phyloP scores from a whole-genome alignment of 2,329 filamentous ascomycete genomes.

The Aschersonia sp. region DNA sequence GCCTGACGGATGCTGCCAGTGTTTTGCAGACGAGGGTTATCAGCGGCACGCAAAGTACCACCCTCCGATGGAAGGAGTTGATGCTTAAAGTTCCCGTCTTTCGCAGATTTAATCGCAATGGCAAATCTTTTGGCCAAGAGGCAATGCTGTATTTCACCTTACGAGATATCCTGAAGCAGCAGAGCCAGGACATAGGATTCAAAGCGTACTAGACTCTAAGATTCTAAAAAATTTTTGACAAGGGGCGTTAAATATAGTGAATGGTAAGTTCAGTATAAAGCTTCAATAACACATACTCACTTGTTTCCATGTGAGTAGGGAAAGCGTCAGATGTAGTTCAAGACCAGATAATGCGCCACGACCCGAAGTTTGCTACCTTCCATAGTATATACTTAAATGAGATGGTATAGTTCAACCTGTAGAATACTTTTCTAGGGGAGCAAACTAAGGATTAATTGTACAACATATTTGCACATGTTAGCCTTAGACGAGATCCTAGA shows the following conservation, averaged over 20 bases:
- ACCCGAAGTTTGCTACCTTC: conserved; percentile 14
- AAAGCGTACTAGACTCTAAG: conserved; percentile 7
- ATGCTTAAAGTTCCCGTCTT: conserved; percentile 14
- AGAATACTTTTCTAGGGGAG: conserved; percentile 13
- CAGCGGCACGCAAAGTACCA: conserved; percentile 7
- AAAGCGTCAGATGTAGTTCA: conserved; percentile 11
- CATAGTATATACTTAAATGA: conserved; percentile 13
- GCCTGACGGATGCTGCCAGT: conserved; percentile 7
- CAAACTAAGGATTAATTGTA: conserved; percentile 6
- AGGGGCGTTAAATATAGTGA: conserved; percentile 8
- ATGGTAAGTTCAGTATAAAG: neutral
- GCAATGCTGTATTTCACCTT: conserved; percentile 13
- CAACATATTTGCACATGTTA: conserved; percentile 6
- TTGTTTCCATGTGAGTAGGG: conserved; percentile 5
- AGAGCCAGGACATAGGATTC: conserved; percentile 10
- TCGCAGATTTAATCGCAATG: conserved; percentile 4
- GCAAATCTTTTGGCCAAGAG: conserved; percentile 5
- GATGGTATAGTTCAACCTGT: conserved; percentile 13
- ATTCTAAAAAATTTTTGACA: conserved; percentile 7
- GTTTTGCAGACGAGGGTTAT: conserved; percentile 8
- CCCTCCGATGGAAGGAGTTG: conserved; percentile 12
- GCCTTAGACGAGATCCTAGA: conserved; percentile 13
- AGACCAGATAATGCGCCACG: conserved; percentile 15
- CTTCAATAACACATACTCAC: neutral
- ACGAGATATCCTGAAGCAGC: conserved; percentile 10